Evolutionary conservation across 176 grass and related monocot genomes (phyloP).

Genomic region (Pontederia crassipes): DNA sequence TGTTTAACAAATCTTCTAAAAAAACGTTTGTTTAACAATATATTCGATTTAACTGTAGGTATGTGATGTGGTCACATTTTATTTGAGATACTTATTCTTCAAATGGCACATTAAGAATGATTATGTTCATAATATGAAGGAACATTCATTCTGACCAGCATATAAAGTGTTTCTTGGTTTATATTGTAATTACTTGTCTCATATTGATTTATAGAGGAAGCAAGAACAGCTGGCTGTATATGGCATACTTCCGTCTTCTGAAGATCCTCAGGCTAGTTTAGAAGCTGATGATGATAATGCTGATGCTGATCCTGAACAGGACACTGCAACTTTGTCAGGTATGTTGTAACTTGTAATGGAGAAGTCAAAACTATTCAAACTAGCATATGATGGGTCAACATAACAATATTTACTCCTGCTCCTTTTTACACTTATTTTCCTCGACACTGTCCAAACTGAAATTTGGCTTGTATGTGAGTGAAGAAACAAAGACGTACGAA

Average conservation of each 20-base stretch:
- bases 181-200: constrained; percentile 8
- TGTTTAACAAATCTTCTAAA: no score
- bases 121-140: neutral
- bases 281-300: constrained; percentile 8
- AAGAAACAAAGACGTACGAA: constrained; percentile 86
- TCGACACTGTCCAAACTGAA: neutral
- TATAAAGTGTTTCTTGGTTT: neutral
- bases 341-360: constrained; percentile 6
- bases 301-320: constrained; percentile 22
- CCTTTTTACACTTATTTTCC: neutral
- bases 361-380: constrained; percentile 2
- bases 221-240: constrained; percentile 77
- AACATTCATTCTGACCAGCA: neutral
- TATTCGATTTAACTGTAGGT: no score
- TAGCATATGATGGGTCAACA: neutral
- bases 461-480: constrained; percentile 11
- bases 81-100: no score
- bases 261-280: constrained; percentile 18
- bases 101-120: no score
- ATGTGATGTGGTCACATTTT: no score
- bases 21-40: no score
- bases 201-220: constrained; percentile 67
- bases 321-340: constrained; percentile 40
- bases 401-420: neutral
- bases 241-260: constrained; percentile 52